Conservation (phyloP, 345 rosid genomes). For the Odontarrhena argentea region DNA sequence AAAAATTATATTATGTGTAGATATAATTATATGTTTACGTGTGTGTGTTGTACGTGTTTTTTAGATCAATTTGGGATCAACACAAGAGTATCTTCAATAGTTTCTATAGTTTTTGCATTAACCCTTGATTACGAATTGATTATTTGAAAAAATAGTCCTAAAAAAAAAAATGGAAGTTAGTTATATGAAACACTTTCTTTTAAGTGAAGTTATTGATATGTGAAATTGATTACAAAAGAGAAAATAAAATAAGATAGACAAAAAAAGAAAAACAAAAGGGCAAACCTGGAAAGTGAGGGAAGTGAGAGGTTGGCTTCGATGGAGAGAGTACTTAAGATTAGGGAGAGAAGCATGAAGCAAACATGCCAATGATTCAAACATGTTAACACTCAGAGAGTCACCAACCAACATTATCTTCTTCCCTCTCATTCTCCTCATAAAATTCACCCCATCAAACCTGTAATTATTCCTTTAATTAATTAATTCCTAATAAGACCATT, state of each 20-base stretch:
- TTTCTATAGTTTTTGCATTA: too few species aligned
- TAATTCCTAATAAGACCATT: too few species aligned
- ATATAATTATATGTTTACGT: too few species aligned
- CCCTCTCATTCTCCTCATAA: conserved; percentile 81
- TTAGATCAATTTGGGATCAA: too few species aligned
- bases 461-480: neutral
- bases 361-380: conserved; percentile 77
- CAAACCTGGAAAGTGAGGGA: conserved; percentile 68
- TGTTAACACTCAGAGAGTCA: conserved; percentile 86
- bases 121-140: too few species aligned
- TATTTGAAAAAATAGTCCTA: too few species aligned
- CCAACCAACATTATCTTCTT: conserved; percentile 98
- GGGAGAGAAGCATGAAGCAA: conserved; percentile 76
- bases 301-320: conserved; percentile 47
- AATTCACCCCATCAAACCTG: conserved; percentile 79
- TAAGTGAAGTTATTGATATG: conserved; percentile 26
- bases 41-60: too few species aligned
- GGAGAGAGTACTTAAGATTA: conserved; percentile 49
- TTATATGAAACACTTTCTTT: conserved; percentile 20
- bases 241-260: neutral
- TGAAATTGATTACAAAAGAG: conserved; percentile 14
- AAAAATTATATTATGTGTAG: too few species aligned
- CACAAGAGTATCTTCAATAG: too few species aligned
- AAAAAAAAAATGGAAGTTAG: conserved; percentile 15
- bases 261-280: neutral